Conservation (phyloP, 202 grass and related monocot genomes). For the Panicum hallii region DNA sequence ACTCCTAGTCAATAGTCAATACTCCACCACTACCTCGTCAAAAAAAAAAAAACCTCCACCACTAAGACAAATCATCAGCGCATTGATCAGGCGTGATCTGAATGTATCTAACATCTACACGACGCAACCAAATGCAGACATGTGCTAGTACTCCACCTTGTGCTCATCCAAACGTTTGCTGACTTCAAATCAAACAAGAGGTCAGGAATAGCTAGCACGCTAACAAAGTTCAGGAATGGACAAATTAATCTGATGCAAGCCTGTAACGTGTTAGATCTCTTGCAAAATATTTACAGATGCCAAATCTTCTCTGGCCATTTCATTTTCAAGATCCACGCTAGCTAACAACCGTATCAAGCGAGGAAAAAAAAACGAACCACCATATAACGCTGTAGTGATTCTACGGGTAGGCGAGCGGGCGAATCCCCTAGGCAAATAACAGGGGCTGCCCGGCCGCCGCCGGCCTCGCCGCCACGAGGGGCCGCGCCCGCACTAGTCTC, state of each 20-base stretch:
- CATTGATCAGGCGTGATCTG: neutral
- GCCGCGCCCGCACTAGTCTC: constrained; percentile 16
- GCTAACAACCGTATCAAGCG: neutral
- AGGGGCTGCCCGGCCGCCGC: constrained; percentile 50
- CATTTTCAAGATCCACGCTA: constrained; percentile 18
- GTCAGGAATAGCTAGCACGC: neutral
- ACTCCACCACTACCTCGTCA: neutral
- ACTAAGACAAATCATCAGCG: neutral
- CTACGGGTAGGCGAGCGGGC: neutral
- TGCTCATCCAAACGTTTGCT: neutral
- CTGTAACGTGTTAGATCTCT: constrained; percentile 15
- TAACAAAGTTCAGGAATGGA: neutral
- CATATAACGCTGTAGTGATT: neutral
- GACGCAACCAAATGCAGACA: neutral
- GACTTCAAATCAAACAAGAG: neutral
- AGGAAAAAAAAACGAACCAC: too few species aligned
- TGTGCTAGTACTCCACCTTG: neutral
- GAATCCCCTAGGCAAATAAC: constrained; percentile 61
- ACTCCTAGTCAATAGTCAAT: neutral
- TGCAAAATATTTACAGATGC: constrained; percentile 43
- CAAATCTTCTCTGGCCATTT: constrained; percentile 2
- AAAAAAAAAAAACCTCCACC: too few species aligned
- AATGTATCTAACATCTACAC: neutral
- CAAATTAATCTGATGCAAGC: neutral
- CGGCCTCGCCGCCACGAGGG: neutral